These are phyloP conservation scores for Alternaria alternata DNA, from an alignment of 2,329 filamentous ascomycete species.

Conservation along the genomic window DNA sequence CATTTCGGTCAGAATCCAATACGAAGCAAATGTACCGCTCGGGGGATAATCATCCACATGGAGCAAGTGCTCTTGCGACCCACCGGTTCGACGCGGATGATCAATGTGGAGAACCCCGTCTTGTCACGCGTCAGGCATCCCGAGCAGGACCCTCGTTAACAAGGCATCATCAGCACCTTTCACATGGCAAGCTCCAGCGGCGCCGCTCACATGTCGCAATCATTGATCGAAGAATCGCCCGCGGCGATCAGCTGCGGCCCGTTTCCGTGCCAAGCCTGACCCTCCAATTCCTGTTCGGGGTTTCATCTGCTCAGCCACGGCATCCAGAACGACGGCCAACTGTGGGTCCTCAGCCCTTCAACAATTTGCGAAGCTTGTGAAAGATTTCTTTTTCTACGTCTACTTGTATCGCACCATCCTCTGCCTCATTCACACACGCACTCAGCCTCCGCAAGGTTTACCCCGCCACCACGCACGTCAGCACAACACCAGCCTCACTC, in stretches of 20 bases:
- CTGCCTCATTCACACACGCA: background rate
- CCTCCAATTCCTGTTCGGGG: conserved; percentile 14
- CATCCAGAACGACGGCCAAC: conserved; percentile 6
- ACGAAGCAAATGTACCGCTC: background rate
- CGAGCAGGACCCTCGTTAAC: background rate
- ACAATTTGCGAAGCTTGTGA: conserved; percentile 2
- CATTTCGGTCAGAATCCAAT: background rate
- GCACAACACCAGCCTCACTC: conserved; percentile 8
- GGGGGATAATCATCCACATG: background rate
- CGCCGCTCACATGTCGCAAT: conserved; percentile 3
- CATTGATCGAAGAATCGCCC: background rate
- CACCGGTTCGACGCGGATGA: conserved; percentile 3
- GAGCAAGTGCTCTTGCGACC: conserved; percentile 7
- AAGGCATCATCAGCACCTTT: background rate
- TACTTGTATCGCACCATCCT: background rate
- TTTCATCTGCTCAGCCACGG: conserved; percentile 26
- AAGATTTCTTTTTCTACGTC: background rate
- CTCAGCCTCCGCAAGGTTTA: conserved; percentile 5
- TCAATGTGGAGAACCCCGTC: conserved; percentile 1
- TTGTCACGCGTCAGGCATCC: background rate
- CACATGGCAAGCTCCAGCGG: background rate
- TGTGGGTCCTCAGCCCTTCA: conserved; percentile 12
- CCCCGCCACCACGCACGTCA: conserved; percentile 3
- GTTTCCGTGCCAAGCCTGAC: conserved; percentile 15
- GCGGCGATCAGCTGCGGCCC: conserved; percentile 13